Base-by-base conservation (phyloP, 2,329 filamentous ascomycete species). In the Ophiostoma novo-ulmi region DNA sequence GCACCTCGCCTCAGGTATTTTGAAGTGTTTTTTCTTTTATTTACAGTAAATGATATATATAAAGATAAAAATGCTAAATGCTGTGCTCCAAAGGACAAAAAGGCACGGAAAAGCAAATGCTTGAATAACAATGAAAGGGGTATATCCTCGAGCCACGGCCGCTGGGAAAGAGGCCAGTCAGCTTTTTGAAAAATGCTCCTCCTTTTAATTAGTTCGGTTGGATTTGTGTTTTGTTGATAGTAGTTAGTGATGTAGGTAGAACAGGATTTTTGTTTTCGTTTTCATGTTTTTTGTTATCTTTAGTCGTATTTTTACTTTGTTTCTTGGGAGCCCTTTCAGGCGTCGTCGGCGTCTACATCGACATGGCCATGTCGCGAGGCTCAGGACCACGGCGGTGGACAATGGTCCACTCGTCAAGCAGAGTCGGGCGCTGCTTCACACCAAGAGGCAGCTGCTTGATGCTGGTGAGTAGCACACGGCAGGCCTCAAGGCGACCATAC, bases 401-500 rank as follows among this genome's bases (percentile, higher is more conserved):
- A 8, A 69, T 63, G 8, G 73, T 70, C 74, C 75, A 75, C 71
- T 75, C 76, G 65, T 72, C 69, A 58, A 73, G 70, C 68, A 75
- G 69, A 0, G 69, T 70, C 14, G 75, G 73, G 2, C 70, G 71
- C 68, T 72, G 72, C 65, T 72, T 73, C 63, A 77, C 76, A 26
- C 76, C 76, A 71, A 77, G 77, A 10, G 76, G 76, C 71, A 75
- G 75, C 73, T 77, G 71, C 61, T 75, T 75, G 69, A 73, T 73
- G 70, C 76, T 75, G 35, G 77, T 79, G 35, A 79, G 70, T 71
- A 79, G 70, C 17, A 75, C 77, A 31, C 77, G 73, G 72, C 77
- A 78, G 5, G 77, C 77, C 73, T 79, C 77, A 36, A 78, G 73
- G 5, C 77, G 68, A n/a, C 77, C 77, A 71, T 79, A 79, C 20